Evolutionary conservation across 2,329 filamentous ascomycete genomes (phyloP), one percentile per base, ranked within the genome.

Genomic region (Ophiosphaerella narmari): DNA sequence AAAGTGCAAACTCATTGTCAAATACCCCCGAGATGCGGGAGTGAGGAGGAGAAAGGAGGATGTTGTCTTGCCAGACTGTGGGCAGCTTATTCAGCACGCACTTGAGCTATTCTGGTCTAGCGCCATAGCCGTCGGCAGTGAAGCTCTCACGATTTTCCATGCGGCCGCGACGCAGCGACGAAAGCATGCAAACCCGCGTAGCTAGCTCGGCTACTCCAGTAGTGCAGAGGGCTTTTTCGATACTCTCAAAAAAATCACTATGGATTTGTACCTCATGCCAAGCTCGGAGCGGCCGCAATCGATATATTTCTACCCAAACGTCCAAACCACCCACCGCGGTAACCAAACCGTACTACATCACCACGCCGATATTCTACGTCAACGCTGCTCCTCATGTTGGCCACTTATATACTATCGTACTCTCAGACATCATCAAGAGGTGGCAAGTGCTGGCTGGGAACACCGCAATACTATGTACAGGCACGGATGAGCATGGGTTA

Each of bases 341-440:
- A 13, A 18, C 57, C 53, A 97, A 97, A 77, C 91, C 93, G 7
- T 97, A 88, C 78, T 99, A 97, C 79, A 81, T 96, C 66, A 97
- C 94, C 5, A 95, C 91, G 7, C 94, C 94, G 2, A 99, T 99
- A 50, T 99, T 97, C 79, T 99, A 99, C 75, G 94, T 99, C 77
- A 99, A 99, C 82, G 90, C 92, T 47, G 91, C 90, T 39, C 94
- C 94, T 43, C 94, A 99, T 77, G 85, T 97, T 56, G 94, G 94
- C 38, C 94, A 99, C 74, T 80, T 99, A 52, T 97, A 96, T 73
- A 90, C 89, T 36, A 92, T 97, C 85, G 81, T 97, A 64, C 82
- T 99, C 38, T 82, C 90, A 57, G 94, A 99, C 74, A 87, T 96
- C 45, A 77, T 96, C 61, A 99, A 97, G 75, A 83, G 94, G 75